A percentile compares a stretch with the other conserved stretches of the same genome.
Conservation (phyloP, 345 rosid genomes). For the Salix arbutifolia region DNA sequence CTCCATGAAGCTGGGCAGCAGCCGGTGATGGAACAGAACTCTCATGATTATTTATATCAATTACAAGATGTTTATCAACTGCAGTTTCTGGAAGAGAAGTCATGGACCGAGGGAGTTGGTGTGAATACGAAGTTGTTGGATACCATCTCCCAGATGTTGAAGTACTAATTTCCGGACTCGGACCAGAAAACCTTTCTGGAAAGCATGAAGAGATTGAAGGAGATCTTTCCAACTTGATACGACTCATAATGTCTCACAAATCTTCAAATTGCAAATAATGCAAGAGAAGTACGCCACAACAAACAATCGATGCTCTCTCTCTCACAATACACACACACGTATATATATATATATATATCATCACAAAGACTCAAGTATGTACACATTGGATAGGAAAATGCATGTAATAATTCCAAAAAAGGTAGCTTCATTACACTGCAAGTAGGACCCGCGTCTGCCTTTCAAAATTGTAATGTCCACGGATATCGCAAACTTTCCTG, state of each 20-base stretch:
- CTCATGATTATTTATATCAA: neutral
- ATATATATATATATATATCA: no score
- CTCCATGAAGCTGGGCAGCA: neutral
- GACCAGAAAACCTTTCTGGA: neutral
- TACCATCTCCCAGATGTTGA: neutral
- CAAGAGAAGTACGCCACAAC: neutral
- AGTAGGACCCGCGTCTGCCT: no score
- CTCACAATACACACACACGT: no score
- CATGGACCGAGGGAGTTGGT: neutral
- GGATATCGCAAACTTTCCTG: neutral
- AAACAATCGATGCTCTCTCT: neutral
- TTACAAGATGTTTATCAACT: neutral
- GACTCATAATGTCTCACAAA: neutral
- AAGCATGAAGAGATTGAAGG: slow-evolving; percentile 3
- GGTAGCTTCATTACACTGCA: neutral
- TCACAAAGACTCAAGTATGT: neutral
- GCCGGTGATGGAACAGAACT: neutral
- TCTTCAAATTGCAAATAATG: neutral
- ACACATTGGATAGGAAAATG: neutral
- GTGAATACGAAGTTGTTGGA: neutral
- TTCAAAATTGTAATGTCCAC: no score
- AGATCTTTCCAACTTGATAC: neutral
- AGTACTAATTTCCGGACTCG: neutral
- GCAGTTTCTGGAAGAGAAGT: neutral
- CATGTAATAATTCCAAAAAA: neutral